A percentile compares a stretch with the other conserved stretches of the same genome.
phyloP scores from a whole-genome alignment of 768 basidiomycete species.

The Suillus lakei region DNA sequence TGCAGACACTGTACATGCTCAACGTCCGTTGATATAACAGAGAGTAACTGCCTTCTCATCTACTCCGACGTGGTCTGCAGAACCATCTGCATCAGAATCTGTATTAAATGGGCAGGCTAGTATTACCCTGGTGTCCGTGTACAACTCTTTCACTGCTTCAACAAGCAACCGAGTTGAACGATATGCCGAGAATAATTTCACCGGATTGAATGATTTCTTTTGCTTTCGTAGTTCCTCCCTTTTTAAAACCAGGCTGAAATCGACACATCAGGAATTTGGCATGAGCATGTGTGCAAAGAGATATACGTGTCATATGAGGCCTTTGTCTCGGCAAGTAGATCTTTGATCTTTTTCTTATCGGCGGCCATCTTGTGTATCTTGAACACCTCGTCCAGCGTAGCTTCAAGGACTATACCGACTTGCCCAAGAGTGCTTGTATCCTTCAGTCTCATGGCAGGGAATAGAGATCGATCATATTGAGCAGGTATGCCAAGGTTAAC shows the following conservation, averaged over 20 bases:
- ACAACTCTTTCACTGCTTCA: slow-evolving; percentile 12
- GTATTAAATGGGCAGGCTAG: not conserved
- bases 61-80: slow-evolving; percentile 18
- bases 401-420: slow-evolving; percentile 14
- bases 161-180: slow-evolving; percentile 12
- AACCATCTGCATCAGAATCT: not conserved
- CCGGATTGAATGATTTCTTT: slow-evolving; percentile 10
- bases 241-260: not conserved
- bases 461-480: slow-evolving; percentile 12
- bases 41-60: slow-evolving; percentile 13
- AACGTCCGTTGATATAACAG: slow-evolving; percentile 11
- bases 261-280: not conserved
- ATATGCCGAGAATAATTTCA: slow-evolving; percentile 9
- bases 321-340: not conserved
- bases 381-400: slow-evolving; percentile 15
- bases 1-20: not conserved
- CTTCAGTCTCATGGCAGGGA: slow-evolving; percentile 12
- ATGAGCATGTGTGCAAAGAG: not conserved
- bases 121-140: slow-evolving; percentile 14
- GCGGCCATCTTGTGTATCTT: slow-evolving; percentile 6
- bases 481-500: slow-evolving; percentile 10
- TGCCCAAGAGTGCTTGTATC: slow-evolving; percentile 3
- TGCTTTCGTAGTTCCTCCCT: slow-evolving; percentile 6
- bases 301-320: slow-evolving; percentile 11
- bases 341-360: not conserved